Base-by-base conservation (phyloP, 768 basidiomycete species). In the Lentinula sp. region DNA sequence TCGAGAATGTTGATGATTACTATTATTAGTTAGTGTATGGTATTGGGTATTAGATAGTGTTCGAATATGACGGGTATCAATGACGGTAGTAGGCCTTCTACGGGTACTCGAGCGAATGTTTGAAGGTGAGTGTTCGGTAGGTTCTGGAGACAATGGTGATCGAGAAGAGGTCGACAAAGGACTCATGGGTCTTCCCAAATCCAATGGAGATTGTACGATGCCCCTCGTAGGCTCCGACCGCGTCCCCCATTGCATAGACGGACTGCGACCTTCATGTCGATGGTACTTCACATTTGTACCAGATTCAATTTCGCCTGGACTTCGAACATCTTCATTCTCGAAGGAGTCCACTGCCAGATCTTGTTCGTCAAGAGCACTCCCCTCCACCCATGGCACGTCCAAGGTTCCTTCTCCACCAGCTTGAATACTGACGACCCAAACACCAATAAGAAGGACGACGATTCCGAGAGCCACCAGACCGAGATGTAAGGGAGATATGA, bases 351-450 rank as follows among this genome's bases (percentile, higher is more conserved):
- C 58, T 41, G 70, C 73, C 3, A 45, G 65, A 9, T 50, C 78
- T 39, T 79, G 81, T 55, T 83, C 80, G 43, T 70, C 74, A 76
- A 80, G 78, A 43, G 72, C 64, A 45, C 37, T 39, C 15, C n/a
- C 51, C 48, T 69, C 60, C 16, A 65, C 65, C 76, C 75, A 77
- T 23, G 76, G 68, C 23, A 70, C 72, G 62, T 82, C 82, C 35
- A 81, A 72, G 61, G 85, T 80, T 10, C 75, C 77, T 36, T 79
- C 83, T 37, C 79, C 77, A 2, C 82, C 83, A 2, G 88, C 83
- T 54, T 88, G 86, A 55, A 91, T 84, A 64, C 88, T 91, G 53
- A 96, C 91, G 18, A 93, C 82, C 90, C 93, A 95, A 1, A 98
- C 95, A 8, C 95, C 95, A 2, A 84, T 81, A 15, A 98, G 82